phyloP scores from a whole-genome alignment of 176 grass and related monocot species.

The Triticum monococcum region DNA sequence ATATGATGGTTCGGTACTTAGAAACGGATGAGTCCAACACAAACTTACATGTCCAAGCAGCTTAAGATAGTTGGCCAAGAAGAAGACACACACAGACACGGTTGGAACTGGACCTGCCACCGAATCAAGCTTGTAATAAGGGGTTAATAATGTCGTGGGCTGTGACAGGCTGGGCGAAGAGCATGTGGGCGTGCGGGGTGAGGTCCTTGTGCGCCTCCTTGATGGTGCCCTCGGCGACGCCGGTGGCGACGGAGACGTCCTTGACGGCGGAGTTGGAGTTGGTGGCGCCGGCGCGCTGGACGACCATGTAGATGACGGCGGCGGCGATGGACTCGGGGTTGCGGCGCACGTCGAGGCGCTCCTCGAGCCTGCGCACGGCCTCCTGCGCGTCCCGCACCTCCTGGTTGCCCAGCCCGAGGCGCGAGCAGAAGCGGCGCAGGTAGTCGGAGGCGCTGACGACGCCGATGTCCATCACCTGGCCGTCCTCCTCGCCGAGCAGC shows the following conservation, averaged over 20 bases:
- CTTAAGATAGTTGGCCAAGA: neutral
- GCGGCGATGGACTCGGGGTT: constrained; percentile 52
- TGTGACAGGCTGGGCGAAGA: constrained; percentile 20
- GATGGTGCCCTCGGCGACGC: constrained; percentile 52
- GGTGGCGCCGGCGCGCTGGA: constrained; percentile 10
- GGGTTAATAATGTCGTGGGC: neutral
- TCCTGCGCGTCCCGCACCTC: constrained; percentile 38
- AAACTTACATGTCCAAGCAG: constrained; percentile 2
- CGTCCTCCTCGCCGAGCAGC: constrained; percentile 36
- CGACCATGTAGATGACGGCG: constrained; percentile 51
- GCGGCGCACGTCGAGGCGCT: constrained; percentile 41
- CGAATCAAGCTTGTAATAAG: neutral
- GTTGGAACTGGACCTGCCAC: neutral
- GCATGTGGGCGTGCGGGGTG: constrained; percentile 15
- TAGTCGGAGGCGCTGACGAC: constrained; percentile 40
- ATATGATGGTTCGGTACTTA: constrained; percentile 23
- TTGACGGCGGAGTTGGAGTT: constrained; percentile 35
- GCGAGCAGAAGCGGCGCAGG: constrained; percentile 48
- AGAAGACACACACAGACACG: neutral
- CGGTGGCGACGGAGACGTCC: constrained; percentile 44
- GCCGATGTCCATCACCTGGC: constrained; percentile 31
- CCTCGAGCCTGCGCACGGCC: constrained; percentile 30
- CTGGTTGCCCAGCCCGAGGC: constrained; percentile 39
- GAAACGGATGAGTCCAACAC: constrained; percentile 16
- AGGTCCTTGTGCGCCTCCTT: constrained; percentile 49